These are phyloP conservation scores for Peterozyma toletana DNA, from an alignment of 805 yeast genomes.

Conservation along the genomic window DNA sequence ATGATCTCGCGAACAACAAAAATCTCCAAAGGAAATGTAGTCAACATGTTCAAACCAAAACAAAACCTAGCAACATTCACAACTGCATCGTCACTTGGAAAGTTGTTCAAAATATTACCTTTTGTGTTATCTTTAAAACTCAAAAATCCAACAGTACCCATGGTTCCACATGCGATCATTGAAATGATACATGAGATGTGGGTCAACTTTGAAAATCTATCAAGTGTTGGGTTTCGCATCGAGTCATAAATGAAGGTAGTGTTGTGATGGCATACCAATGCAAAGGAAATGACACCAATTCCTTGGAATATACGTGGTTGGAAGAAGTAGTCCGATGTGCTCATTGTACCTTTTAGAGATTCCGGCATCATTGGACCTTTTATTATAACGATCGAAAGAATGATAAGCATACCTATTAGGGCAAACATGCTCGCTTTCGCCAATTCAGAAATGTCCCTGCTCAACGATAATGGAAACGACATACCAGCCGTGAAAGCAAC, in stretches of 20 bases:
- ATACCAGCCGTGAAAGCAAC: slow-evolving; percentile 60
- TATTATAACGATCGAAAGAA: slow-evolving; percentile 63
- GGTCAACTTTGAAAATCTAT: slow-evolving; percentile 67
- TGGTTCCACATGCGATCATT: slow-evolving; percentile 65
- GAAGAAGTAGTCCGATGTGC: slow-evolving; percentile 39
- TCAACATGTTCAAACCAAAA: slow-evolving; percentile 87
- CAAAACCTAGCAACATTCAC: slow-evolving; percentile 86
- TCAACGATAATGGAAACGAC: slow-evolving; percentile 77
- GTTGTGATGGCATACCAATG: slow-evolving; percentile 93
- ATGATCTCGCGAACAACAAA: slow-evolving; percentile 86
- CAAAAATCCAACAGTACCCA: slow-evolving; percentile 75
- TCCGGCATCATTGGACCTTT: slow-evolving; percentile 60
- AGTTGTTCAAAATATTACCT: slow-evolving; percentile 86
- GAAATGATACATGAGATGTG: slow-evolving; percentile 81
- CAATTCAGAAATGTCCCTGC: slow-evolving; percentile 72
- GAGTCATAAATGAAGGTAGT: slow-evolving; percentile 87
- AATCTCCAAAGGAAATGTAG: slow-evolving; percentile 85
- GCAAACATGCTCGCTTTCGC: slow-evolving; percentile 89
- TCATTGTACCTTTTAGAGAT: slow-evolving; percentile 39
- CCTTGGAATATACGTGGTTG: slow-evolving; percentile 76
- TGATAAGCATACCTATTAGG: slow-evolving; percentile 72
- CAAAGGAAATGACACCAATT: slow-evolving; percentile 89
- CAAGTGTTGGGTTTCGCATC: slow-evolving; percentile 65
- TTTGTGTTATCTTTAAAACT: slow-evolving; percentile 72
- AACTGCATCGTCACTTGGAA: slow-evolving; percentile 64